Evolutionary conservation across 1,139 yeast genomes (phyloP), one percentile per base, ranked within the genome.

Genomic region (Citeromyces hawaiiensis): DNA sequence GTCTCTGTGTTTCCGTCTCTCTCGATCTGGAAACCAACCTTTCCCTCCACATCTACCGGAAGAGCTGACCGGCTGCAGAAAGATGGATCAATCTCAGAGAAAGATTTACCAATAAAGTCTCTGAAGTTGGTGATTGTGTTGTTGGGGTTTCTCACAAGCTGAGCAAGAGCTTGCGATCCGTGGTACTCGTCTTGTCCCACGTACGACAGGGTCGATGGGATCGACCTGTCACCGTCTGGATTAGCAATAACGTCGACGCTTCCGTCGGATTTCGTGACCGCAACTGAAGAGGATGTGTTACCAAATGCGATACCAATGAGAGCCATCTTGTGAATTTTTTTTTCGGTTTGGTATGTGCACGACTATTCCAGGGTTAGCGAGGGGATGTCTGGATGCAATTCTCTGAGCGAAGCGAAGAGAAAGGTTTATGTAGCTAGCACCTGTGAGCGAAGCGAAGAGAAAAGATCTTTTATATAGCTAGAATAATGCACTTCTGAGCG

Each of bases 211-310:
- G 83, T 83, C 18, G 97, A 83, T 47, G 97, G 96, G 57, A 91
- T 91, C 45, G 93, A 74, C 67, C 98, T 87, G 64, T 93, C 98
- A 60, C 99, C 99, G 57, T 91, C 98, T 52, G 94, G 96, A 74
- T 91, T 91, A 51, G 98, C 98, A 60, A 91, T 91, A 48, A 91
- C 95, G 56, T 91, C 96, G 45, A 87, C 94, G 60, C 83, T 85
- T 44, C 95, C 94, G 52, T 88, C 96, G 55, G 69, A 64, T 42
- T 81, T 75, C 49, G 88, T 87, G 57, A 83, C 83, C 36, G 97
- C 96, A 60, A 91, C 87, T 47, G 97, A 83, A 37, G 97, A 83
- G 43, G 95, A 75, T 39, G 96, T 82, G 74, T 91, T 91, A 61
- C 99, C 99, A 60, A 91, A 88, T 40, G 96, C 80, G 58, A 91